Conservation (phyloP, 768 basidiomycete genomes). For the Mycena kentingensis region DNA sequence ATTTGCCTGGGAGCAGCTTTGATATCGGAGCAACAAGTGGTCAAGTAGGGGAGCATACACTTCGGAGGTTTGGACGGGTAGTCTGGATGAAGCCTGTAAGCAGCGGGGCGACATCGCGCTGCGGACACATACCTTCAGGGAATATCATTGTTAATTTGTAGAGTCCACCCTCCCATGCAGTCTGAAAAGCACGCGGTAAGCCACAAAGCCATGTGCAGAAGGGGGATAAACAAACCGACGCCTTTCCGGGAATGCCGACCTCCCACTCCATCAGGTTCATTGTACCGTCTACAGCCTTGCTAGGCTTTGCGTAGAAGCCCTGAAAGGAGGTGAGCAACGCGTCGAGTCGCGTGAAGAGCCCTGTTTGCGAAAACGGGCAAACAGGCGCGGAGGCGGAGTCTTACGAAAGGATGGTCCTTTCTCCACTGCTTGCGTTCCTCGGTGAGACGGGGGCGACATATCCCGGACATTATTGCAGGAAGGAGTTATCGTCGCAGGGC, state of each 20-base stretch:
- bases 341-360: not conserved
- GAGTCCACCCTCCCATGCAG: slow-evolving; percentile 95
- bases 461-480: slow-evolving; percentile 69
- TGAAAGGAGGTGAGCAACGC: slow-evolving; percentile 34
- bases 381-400: slow-evolving; percentile 33
- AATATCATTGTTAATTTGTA: slow-evolving; percentile 94
- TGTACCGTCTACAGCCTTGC: slow-evolving; percentile 86
- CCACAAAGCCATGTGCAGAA: slow-evolving; percentile 2
- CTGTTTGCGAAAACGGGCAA: not conserved
- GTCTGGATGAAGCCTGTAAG: slow-evolving; percentile 48
- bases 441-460: slow-evolving; percentile 88
- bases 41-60: slow-evolving; percentile 49
- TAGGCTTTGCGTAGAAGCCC: slow-evolving; percentile 97
- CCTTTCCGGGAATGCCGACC: slow-evolving; percentile 96
- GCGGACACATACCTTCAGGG: slow-evolving; percentile 81
- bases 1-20: slow-evolving; percentile 72
- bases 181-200: slow-evolving; percentile 51
- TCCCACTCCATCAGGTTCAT: slow-evolving; percentile 99
- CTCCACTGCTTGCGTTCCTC: slow-evolving; percentile 99
- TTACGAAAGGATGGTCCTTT: slow-evolving; percentile 97
- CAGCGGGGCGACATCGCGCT: not conserved
- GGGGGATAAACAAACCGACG: slow-evolving; percentile 58
- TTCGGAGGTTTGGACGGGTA: slow-evolving; percentile 96
- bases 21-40: not conserved
- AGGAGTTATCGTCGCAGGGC: too few relatives aligned